These are phyloP conservation scores for Metarhizium rileyi DNA, from an alignment of 2,329 filamentous ascomycete genomes.

Conservation along the genomic window DNA sequence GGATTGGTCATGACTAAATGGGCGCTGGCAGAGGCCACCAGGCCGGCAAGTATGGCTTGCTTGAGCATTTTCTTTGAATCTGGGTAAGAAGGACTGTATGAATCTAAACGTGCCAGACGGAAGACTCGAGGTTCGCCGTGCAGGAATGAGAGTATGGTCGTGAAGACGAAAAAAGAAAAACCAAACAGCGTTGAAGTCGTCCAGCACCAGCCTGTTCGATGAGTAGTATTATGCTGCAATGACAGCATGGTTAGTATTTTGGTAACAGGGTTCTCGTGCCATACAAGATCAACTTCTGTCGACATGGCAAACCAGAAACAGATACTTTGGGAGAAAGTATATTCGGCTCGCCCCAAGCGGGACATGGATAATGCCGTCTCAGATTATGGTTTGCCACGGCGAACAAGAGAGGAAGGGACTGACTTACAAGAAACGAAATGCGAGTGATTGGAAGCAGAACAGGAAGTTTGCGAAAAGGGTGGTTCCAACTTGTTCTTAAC, in stretches of 20 bases:
- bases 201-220: not conserved
- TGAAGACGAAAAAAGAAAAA: conserved; percentile 11
- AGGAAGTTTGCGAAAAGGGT: conserved; percentile 9
- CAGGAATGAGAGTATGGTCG: conserved; percentile 11
- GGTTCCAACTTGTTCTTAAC: conserved; percentile 7
- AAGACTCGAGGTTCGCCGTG: conserved; percentile 10
- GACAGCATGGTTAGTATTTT: not conserved
- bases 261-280: not conserved
- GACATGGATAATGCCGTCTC: no score
- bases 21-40: conserved; percentile 52
- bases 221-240: not conserved
- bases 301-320: no score
- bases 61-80: conserved; percentile 41
- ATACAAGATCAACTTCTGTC: not conserved
- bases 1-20: conserved; percentile 73
- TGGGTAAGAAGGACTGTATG: not conserved
- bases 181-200: not conserved
- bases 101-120: conserved; percentile 23
- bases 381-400: not conserved
- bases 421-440: not conserved
- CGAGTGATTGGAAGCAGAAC: conserved; percentile 1
- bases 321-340: no score
- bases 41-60: conserved; percentile 41
- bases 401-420: not conserved
- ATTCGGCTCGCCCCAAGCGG: no score